Percentiles rank a stretch among this genome's conserved stretches.
Conservation (phyloP, 495 filamentous ascomycete species). For the Tuber melanosporum region DNA sequence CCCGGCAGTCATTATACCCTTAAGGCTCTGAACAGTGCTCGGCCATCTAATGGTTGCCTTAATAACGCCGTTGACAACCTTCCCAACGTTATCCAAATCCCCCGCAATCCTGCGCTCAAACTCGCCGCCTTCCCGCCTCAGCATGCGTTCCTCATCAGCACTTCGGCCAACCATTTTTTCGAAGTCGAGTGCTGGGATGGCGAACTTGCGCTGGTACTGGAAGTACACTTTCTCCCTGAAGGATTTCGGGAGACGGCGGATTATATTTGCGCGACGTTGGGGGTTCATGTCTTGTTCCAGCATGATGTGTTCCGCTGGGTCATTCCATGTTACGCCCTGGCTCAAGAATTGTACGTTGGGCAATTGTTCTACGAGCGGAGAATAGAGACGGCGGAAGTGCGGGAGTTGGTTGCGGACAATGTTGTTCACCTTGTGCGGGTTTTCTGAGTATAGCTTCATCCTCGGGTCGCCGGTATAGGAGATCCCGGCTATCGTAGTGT, state of each 20-base stretch:
- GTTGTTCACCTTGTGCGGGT: constrained; percentile 86
- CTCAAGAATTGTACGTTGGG: constrained; percentile 69
- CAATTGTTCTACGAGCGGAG: constrained; percentile 77
- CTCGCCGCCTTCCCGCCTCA: constrained; percentile 65
- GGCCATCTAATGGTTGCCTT: constrained; percentile 86
- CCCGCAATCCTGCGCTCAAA: constrained; percentile 80
- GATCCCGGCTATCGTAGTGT: constrained; percentile 80
- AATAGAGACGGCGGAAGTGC: constrained; percentile 85
- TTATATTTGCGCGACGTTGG: constrained; percentile 85
- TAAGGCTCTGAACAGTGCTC: constrained; percentile 73
- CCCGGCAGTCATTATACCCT: constrained; percentile 72
- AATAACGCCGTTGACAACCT: constrained; percentile 65
- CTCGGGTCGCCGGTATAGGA: constrained; percentile 92
- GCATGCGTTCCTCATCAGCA: constrained; percentile 65
- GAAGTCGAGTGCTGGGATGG: constrained; percentile 77
- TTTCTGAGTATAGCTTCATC: constrained; percentile 80
- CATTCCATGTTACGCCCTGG: constrained; percentile 44
- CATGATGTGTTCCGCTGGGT: constrained; percentile 50
- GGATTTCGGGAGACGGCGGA: constrained; percentile 76
- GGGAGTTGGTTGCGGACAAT: constrained; percentile 86
- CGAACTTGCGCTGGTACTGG: constrained; percentile 82
- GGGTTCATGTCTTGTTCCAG: constrained; percentile 89
- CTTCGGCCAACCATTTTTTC: constrained; percentile 66
- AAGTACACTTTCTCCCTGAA: constrained; percentile 90
- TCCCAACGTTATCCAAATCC: constrained; percentile 56